Percentiles rank a stretch among this genome's conserved stretches.
Evolutionary conservation across 148 eudicot species (phyloP).

Genomic region (Fagopyrum esculentum): DNA sequence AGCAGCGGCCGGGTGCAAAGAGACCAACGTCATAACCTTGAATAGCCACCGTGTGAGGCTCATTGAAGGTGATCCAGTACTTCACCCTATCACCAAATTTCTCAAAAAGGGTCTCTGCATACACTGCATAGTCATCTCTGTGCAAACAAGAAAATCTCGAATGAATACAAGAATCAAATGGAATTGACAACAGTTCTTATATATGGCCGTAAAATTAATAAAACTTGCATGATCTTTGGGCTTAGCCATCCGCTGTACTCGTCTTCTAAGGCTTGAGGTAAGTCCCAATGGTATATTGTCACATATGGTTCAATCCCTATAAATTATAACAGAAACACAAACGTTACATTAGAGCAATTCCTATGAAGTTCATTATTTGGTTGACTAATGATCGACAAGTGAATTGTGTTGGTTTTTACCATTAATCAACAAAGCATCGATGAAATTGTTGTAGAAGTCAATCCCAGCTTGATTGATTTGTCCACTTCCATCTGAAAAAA

Average conservation of each 20-base stretch:
- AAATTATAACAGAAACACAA: too few relatives aligned
- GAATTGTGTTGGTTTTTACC: constrained; percentile 23
- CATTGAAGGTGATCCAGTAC: constrained; percentile 82
- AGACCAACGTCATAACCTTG: constrained; percentile 85
- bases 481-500: constrained; percentile 63
- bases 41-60: constrained; percentile 63
- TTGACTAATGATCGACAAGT: constrained; percentile 1
- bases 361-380: too few relatives aligned
- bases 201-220: too few relatives aligned
- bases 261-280: constrained; percentile 70
- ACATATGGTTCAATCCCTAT: constrained; percentile 80
- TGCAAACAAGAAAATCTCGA: not conserved
- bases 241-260: constrained; percentile 67
- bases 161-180: not conserved
- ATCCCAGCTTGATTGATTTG: constrained; percentile 74
- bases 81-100: constrained; percentile 83
- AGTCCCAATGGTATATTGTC: constrained; percentile 84
- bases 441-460: constrained; percentile 75
- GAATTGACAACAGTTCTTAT: not conserved
- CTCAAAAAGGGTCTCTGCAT: constrained; percentile 63
- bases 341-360: too few relatives aligned
- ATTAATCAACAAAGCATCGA: constrained; percentile 61
- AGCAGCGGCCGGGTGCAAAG: constrained; percentile 77
- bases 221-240: constrained; percentile 57
- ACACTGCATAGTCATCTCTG: constrained; percentile 65